Percentiles rank a stretch among this genome's conserved stretches.
phyloP scores from a whole-genome alignment of 495 filamentous ascomycete species.

The Elasticomyces elasticus region DNA sequence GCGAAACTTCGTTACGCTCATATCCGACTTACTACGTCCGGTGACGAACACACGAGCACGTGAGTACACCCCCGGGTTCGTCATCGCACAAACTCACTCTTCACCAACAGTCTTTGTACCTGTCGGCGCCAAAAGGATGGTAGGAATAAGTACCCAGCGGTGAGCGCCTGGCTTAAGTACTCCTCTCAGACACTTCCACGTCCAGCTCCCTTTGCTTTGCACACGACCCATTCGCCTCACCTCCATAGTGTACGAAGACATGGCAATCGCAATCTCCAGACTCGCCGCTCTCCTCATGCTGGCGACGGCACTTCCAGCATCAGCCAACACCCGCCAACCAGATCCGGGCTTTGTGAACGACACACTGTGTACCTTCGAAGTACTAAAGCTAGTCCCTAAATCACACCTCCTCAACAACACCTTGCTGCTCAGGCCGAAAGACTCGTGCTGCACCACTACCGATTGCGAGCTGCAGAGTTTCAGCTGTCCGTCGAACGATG shows the following conservation, averaged over 20 bases:
- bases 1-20: too few species aligned
- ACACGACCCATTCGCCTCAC: too few species aligned
- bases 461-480: neutral
- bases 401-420: neutral
- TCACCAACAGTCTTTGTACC: neutral
- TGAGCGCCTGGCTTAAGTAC: too few species aligned
- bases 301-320: neutral
- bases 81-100: neutral
- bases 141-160: too few species aligned
- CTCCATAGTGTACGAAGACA: too few species aligned
- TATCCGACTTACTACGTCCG: neutral
- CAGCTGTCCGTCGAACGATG: neutral
- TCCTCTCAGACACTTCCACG: too few species aligned
- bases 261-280: neutral
- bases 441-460: neutral
- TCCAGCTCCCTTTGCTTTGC: too few species aligned
- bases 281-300: neutral
- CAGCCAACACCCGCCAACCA: neutral
- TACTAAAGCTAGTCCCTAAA: neutral
- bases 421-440: neutral
- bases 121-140: too few species aligned
- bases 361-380: neutral
- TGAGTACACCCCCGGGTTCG: neutral
- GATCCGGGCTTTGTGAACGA: neutral
- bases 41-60: neutral